phyloP scores from a whole-genome alignment of 73 alveolate species.

The Paramecium sonneborni region DNA sequence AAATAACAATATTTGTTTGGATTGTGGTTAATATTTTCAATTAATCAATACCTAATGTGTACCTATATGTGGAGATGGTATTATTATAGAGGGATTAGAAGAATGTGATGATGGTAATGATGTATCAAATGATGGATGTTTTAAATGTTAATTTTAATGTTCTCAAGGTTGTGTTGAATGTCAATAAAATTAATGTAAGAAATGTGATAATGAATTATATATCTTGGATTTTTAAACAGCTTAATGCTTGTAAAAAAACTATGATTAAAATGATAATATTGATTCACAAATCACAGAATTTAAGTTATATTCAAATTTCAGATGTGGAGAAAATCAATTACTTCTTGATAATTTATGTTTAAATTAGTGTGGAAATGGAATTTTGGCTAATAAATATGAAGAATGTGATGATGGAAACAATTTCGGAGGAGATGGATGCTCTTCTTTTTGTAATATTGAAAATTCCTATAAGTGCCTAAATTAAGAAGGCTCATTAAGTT shows the following conservation, averaged over 20 bases:
- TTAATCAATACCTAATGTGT: too few species aligned
- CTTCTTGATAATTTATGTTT: not conserved
- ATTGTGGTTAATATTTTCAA: not conserved
- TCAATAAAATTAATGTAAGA: not conserved
- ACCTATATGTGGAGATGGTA: not conserved
- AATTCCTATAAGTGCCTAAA: not conserved
- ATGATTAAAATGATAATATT: not conserved
- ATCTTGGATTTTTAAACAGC: too few species aligned
- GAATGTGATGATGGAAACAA: too few species aligned
- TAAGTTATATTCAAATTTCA: too few species aligned
- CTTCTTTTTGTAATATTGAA: too few species aligned
- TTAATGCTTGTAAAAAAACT: not conserved
- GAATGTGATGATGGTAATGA: too few species aligned
- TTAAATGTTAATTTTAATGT: not conserved
- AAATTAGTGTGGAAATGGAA: too few species aligned
- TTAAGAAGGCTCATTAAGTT: too few species aligned
- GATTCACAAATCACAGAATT: not conserved
- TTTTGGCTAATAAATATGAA: too few species aligned
- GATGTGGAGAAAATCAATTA: not conserved
- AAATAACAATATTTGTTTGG: not conserved
- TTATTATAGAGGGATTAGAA: too few species aligned
- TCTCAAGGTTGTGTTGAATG: not conserved
- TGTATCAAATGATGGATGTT: too few species aligned
- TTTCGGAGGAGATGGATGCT: too few species aligned
- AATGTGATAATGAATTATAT: not conserved